A percentile compares a stretch with the other conserved stretches of the same genome.
These are phyloP conservation scores for Penicillium bovifimosum DNA, from an alignment of 495 filamentous ascomycete genomes.

Conservation along the genomic window DNA sequence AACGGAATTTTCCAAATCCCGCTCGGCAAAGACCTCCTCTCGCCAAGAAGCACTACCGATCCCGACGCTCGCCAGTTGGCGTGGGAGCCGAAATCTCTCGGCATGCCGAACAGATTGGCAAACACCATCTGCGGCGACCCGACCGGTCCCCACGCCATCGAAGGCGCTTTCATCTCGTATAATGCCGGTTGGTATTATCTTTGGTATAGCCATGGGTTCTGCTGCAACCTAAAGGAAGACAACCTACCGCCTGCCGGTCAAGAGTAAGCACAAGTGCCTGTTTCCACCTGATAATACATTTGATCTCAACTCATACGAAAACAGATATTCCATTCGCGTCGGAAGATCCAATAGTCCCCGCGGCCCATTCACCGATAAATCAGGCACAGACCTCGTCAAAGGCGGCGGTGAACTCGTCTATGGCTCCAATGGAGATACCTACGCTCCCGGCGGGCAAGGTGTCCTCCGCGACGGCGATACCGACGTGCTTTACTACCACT, in stretches of 20 bases:
- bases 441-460: constrained; percentile 44
- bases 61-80: constrained; percentile 31
- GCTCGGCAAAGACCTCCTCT: constrained; percentile 42
- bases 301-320: background rate
- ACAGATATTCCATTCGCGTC: constrained; percentile 42
- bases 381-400: constrained; percentile 31
- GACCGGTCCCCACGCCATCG: constrained; percentile 33
- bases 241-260: constrained; percentile 47
- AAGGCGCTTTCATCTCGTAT: constrained; percentile 52
- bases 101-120: constrained; percentile 19
- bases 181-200: constrained; percentile 60
- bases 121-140: constrained; percentile 32
- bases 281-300: background rate
- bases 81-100: constrained; percentile 24
- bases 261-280: constrained; percentile 49
- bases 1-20: constrained; percentile 60
- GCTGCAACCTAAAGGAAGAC: constrained; percentile 53
- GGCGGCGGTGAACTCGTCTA: constrained; percentile 43
- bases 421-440: constrained; percentile 42
- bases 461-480: constrained; percentile 29
- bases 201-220: constrained; percentile 64
- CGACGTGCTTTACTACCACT: constrained; percentile 46
- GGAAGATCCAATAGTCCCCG: constrained; percentile 31
- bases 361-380: constrained; percentile 40
- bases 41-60: constrained; percentile 18